Evolutionary conservation across 1,284 basidiomycete species (phyloP).

Genomic region (Fomitopsis betulina): DNA sequence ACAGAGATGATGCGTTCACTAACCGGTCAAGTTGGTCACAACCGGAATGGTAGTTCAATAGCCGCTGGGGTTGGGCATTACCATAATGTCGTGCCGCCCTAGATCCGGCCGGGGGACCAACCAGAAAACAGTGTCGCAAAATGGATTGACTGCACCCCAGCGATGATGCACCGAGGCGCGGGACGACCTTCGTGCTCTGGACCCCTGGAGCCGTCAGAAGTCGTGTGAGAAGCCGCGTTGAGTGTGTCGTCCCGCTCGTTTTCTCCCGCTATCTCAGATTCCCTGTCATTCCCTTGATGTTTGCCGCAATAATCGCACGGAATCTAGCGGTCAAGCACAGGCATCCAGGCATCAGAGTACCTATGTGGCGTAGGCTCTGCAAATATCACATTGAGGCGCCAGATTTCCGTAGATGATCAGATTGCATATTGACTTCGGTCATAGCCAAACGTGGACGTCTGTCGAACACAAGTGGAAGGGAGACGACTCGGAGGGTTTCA

Average conservation of each 20-base stretch:
- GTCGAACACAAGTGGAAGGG: background rate
- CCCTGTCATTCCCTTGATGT: background rate
- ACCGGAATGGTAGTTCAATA: background rate
- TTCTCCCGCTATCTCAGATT: background rate
- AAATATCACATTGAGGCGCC: background rate
- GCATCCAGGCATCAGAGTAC: background rate
- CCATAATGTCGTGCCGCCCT: background rate
- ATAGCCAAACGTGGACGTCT: background rate
- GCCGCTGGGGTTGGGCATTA: background rate
- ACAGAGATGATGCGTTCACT: background rate
- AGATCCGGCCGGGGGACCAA: constrained; percentile 6
- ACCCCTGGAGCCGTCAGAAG: background rate
- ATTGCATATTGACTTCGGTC: background rate
- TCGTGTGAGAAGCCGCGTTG: background rate
- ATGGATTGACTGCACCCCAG: background rate
- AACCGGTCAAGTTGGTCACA: background rate
- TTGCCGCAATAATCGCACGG: background rate
- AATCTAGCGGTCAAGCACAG: background rate
- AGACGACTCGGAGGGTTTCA: background rate
- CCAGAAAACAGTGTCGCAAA: background rate
- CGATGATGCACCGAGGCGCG: background rate
- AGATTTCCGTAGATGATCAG: too few relatives aligned
- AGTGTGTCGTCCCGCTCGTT: background rate
- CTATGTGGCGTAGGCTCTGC: background rate
- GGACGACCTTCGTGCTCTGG: background rate